phyloP scores from a whole-genome alignment of 805 yeast genomes.

The Candida endomychidarum region DNA sequence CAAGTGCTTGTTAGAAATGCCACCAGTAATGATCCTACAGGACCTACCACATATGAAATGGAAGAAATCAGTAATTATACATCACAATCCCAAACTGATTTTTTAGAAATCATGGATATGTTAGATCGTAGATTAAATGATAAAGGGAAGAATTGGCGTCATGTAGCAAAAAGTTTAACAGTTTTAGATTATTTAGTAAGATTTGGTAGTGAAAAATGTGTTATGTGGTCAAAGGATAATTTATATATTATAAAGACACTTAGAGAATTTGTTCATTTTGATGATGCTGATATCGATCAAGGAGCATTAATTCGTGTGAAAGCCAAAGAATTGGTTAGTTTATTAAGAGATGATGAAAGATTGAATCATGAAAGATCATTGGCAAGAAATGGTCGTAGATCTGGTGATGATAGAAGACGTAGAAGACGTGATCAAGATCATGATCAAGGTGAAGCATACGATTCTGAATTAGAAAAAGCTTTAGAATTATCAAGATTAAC shows the following conservation, averaged over 20 bases:
- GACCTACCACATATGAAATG: conserved; percentile 81
- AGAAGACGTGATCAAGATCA: conserved; percentile 19
- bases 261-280: conserved; percentile 82
- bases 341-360: conserved; percentile 80
- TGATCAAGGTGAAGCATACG: conserved; percentile 41
- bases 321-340: conserved; percentile 82
- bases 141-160: conserved; percentile 97
- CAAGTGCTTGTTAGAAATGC: conserved; percentile 91
- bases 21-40: conserved; percentile 82
- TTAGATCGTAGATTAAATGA: conserved; percentile 88
- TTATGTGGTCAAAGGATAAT: conserved; percentile 88
- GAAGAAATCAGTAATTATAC: conserved; percentile 79
- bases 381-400: conserved; percentile 24
- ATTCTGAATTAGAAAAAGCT: conserved; percentile 76
- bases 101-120: conserved; percentile 91
- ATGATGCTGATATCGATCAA: conserved; percentile 77
- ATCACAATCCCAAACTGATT: conserved; percentile 64
- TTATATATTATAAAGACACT: conserved; percentile 84
- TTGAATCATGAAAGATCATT: conserved; percentile 65
- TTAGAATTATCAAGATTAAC: conserved; percentile 76
- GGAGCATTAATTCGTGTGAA: conserved; percentile 85
- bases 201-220: conserved; percentile 84
- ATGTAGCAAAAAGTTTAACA: conserved; percentile 86
- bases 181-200: conserved; percentile 86
- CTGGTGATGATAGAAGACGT: conserved; percentile 24